Percentiles rank a stretch among this genome's conserved stretches.
These are phyloP conservation scores for Phytophthora capsici DNA, from an alignment of 352 stramenopile genomes.

Conservation along the genomic window DNA sequence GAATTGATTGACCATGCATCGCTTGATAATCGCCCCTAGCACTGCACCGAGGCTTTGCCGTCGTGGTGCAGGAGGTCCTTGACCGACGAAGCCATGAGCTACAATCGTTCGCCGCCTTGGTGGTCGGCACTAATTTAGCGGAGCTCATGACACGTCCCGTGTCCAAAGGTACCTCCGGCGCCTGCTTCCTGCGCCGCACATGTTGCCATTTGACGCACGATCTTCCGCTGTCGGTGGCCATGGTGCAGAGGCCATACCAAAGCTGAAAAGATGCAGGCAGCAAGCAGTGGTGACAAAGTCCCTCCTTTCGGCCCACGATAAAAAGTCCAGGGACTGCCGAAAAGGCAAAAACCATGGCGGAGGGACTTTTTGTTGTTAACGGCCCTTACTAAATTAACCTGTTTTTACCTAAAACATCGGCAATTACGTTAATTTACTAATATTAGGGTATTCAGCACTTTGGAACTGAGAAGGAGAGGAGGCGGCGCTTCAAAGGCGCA, in stretches of 20 bases:
- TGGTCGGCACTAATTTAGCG: conserved; percentile 18
- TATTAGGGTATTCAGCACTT: too few relatives aligned
- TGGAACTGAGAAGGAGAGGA: too few relatives aligned
- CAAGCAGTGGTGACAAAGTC: too few relatives aligned
- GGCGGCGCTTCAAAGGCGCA: too few relatives aligned
- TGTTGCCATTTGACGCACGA: conserved; percentile 14
- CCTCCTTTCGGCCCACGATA: too few relatives aligned
- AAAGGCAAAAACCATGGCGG: too few relatives aligned
- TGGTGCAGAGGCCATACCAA: background rate
- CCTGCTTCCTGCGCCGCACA: conserved; percentile 15
- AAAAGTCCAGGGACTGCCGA: too few relatives aligned
- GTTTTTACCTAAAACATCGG: too few relatives aligned
- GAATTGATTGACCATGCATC: too few relatives aligned
- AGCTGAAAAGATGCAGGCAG: background rate
- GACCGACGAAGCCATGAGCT: conserved; percentile 2
- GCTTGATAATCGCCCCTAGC: background rate
- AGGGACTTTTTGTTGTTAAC: too few relatives aligned
- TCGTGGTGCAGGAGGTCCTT: background rate
- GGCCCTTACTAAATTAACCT: too few relatives aligned
- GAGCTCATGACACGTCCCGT: conserved; percentile 25
- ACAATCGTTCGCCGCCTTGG: conserved; percentile 13
- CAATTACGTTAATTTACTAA: too few relatives aligned
- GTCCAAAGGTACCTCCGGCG: conserved; percentile 32
- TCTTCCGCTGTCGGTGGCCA: conserved; percentile 12
- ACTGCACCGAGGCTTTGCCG: conserved; percentile 4